Evolutionary conservation across 805 yeast genomes (phyloP).

Genomic region (Sugiyamaella mastotermitis): DNA sequence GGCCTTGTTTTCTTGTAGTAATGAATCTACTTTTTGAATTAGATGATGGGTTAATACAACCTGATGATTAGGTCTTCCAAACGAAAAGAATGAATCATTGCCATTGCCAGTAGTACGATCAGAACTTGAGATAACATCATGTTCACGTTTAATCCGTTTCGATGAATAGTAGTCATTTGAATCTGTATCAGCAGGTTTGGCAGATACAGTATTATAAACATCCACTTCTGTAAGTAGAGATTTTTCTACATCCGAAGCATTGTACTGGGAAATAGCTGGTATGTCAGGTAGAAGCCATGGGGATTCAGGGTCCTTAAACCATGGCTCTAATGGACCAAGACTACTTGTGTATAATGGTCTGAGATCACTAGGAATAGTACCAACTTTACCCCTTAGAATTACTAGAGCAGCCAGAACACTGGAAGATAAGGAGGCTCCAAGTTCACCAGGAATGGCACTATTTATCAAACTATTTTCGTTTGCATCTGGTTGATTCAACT

Average conservation of each 20-base stretch:
- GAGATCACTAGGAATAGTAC: slow-evolving; percentile 72
- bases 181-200: neutral
- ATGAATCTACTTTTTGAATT: slow-evolving; percentile 48
- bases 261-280: slow-evolving; percentile 54
- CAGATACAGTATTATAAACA: neutral
- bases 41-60: slow-evolving; percentile 55
- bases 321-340: slow-evolving; percentile 53
- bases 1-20: slow-evolving; percentile 39
- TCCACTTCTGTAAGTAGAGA: slow-evolving; percentile 33
- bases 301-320: slow-evolving; percentile 44
- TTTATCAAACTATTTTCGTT: too few species aligned
- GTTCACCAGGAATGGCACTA: too few species aligned
- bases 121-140: slow-evolving; percentile 10
- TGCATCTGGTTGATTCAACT: slow-evolving; percentile 20
- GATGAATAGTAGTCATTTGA: slow-evolving; percentile 19
- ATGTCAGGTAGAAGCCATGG: slow-evolving; percentile 81
- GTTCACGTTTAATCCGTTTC: slow-evolving; percentile 18
- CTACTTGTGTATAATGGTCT: slow-evolving; percentile 68
- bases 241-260: slow-evolving; percentile 71
- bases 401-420: slow-evolving; percentile 68
- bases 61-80: slow-evolving; percentile 1
- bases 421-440: neutral
- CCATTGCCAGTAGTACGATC: neutral
- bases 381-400: slow-evolving; percentile 74
- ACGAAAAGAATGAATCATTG: neutral